These are phyloP conservation scores for Triangularia setosa DNA, from an alignment of 2,329 filamentous ascomycete species.

Conservation along the genomic window DNA sequence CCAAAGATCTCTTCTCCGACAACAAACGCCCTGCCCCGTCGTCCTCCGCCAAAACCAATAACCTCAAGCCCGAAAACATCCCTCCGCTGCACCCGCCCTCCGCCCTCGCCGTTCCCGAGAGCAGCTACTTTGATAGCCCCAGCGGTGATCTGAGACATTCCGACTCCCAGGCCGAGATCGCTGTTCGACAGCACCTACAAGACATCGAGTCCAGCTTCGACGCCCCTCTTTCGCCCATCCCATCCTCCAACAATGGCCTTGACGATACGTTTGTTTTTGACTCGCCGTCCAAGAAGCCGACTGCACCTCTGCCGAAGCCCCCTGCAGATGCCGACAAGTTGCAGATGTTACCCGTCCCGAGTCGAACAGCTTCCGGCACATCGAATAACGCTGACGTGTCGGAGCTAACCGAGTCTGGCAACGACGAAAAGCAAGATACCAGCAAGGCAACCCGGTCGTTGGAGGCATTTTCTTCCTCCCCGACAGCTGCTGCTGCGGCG, in stretches of 20 bases:
- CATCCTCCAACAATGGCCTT: conserved; percentile 42
- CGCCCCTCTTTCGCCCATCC: conserved; percentile 54
- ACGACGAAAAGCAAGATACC: conserved; percentile 14
- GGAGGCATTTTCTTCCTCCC: conserved; percentile 54
- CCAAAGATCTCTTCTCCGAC: conserved; percentile 21
- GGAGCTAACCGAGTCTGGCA: conserved; percentile 8
- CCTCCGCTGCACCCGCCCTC: conserved; percentile 25
- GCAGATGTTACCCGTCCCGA: conserved; percentile 22
- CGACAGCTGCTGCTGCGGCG: conserved; percentile 52
- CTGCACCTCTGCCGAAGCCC: conserved; percentile 16
- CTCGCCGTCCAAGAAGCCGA: conserved; percentile 33
- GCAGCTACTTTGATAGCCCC: conserved; percentile 41
- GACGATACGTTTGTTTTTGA: conserved; percentile 62
- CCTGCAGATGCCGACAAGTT: conserved; percentile 16
- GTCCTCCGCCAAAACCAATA: conserved; percentile 13
- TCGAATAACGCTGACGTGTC: conserved; percentile 14
- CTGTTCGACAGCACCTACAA: conserved; percentile 53
- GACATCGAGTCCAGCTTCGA: conserved; percentile 66
- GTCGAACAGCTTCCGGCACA: conserved; percentile 11
- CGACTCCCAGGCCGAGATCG: conserved; percentile 51
- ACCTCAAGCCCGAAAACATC: conserved; percentile 24
- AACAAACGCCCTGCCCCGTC: conserved; percentile 10
- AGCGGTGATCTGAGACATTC: conserved; percentile 36
- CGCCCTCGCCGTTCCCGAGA: conserved; percentile 30
- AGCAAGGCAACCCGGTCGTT: conserved; percentile 47